Percentiles rank a stretch among this genome's conserved stretches.
Conservation (phyloP, 768 basidiomycete species). For the Fistulinella prunicolor region DNA sequence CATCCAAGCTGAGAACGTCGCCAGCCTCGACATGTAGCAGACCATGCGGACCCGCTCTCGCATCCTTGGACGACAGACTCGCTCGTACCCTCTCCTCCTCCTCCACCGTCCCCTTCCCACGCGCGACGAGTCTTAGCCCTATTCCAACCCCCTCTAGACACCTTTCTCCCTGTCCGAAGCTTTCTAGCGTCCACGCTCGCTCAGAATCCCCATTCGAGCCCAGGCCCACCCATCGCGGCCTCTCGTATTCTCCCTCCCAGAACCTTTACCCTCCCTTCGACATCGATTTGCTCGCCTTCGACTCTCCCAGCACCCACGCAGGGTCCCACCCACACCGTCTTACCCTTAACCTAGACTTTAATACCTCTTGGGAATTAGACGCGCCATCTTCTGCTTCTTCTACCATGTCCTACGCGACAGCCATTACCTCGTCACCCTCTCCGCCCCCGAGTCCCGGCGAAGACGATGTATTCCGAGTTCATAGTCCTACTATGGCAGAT, state of each 20-base stretch:
- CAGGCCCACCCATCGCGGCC: constrained; percentile 7
- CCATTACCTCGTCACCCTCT: constrained; percentile 9
- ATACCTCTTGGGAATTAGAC: constrained; percentile 16
- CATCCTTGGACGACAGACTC: background rate
- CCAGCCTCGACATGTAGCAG: too few relatives aligned
- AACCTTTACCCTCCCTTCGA: constrained; percentile 9
- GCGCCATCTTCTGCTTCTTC: constrained; percentile 17
- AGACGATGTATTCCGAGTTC: constrained; percentile 14
- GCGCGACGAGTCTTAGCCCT: constrained; percentile 3
- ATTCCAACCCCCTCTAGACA: background rate
- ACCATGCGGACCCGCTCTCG: too few relatives aligned
- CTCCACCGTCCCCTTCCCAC: constrained; percentile 22
- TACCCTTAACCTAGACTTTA: constrained; percentile 25
- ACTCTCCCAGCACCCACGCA: constrained; percentile 7
- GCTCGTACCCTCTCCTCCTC: constrained; percentile 1
- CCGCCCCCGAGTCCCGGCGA: constrained; percentile 8
- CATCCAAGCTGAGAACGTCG: background rate
- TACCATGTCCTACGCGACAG: constrained; percentile 24
- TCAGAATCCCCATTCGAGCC: constrained; percentile 20
- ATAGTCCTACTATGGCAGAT: background rate
- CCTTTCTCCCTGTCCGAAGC: constrained; percentile 5
- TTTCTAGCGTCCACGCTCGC: constrained; percentile 10
- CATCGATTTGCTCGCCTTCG: constrained; percentile 12
- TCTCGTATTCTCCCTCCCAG: background rate
- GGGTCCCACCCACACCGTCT: constrained; percentile 9